Percentiles rank a stretch among this genome's conserved stretches.
phyloP scores from a whole-genome alignment of 306 rosid species.

The Vicia villosa region DNA sequence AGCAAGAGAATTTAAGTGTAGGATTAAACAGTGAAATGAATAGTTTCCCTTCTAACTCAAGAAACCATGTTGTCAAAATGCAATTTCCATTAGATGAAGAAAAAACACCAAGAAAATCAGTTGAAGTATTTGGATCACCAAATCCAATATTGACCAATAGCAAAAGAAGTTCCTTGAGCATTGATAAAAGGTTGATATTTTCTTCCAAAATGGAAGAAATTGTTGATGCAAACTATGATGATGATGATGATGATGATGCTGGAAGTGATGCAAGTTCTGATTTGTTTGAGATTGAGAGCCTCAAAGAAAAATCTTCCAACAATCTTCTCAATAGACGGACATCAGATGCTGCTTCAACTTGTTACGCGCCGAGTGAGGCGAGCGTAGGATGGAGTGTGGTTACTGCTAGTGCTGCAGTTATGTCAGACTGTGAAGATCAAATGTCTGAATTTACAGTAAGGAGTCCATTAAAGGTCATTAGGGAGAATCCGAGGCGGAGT shows the following conservation, averaged over 20 bases:
- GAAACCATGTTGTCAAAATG: slow-evolving; percentile 36
- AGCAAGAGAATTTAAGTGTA: slow-evolving; percentile 38
- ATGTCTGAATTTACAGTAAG: slow-evolving; percentile 40
- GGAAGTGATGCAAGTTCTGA: slow-evolving; percentile 96
- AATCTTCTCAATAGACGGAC: slow-evolving; percentile 53
- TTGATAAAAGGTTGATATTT: slow-evolving; percentile 50
- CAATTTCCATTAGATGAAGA: slow-evolving; percentile 40
- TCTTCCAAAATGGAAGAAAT: slow-evolving; percentile 42
- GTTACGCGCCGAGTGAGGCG: slow-evolving; percentile 92
- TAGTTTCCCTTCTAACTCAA: slow-evolving; percentile 38
- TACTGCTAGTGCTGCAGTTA: slow-evolving; percentile 74
- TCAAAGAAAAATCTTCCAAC: slow-evolving; percentile 54
- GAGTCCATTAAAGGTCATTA: slow-evolving; percentile 41
- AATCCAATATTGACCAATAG: slow-evolving; percentile 29
- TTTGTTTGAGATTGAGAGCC: slow-evolving; percentile 81
- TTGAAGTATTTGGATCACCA: slow-evolving; percentile 80
- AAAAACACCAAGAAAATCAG: slow-evolving; percentile 51
- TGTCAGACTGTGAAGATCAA: slow-evolving; percentile 75
- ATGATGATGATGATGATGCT: slow-evolving; percentile 53
- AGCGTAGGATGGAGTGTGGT: slow-evolving; percentile 94
- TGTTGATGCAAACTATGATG: slow-evolving; percentile 42
- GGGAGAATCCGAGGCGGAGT: slow-evolving; percentile 45
- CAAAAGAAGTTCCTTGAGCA: slow-evolving; percentile 50
- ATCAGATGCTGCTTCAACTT: slow-evolving; percentile 50
- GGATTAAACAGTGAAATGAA: slow-evolving; percentile 34